These are phyloP conservation scores for Closterium sp. DNA, from an alignment of 139 green algal species.

Conservation along the genomic window DNA sequence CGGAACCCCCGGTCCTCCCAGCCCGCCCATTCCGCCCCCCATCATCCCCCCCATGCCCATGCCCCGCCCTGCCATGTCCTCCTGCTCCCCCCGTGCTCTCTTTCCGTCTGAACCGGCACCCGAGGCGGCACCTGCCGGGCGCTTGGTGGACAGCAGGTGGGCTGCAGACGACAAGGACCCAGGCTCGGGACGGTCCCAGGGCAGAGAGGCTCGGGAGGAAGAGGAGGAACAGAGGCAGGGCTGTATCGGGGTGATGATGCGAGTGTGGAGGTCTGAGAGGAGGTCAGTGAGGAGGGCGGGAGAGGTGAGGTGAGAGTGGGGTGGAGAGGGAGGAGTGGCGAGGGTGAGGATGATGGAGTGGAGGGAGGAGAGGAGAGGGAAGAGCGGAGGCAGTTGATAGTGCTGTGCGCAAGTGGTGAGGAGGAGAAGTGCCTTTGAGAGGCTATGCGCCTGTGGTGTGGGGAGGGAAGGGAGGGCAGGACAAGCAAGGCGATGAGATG, in stretches of 20 bases:
- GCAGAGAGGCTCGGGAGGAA: background rate
- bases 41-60: constrained; percentile 3
- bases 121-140: background rate
- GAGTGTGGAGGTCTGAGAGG: background rate
- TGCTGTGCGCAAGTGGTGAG: background rate
- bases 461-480: background rate
- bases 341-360: background rate
- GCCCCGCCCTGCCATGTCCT: background rate
- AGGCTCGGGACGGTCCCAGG: background rate
- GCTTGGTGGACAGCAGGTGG: background rate
- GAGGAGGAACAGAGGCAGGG: background rate
- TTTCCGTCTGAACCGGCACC: background rate
- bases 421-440: background rate
- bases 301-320: background rate
- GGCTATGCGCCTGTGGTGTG: background rate
- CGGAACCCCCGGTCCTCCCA: background rate
- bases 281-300: background rate
- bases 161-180: background rate
- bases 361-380: background rate
- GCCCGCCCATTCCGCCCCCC: background rate
- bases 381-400: background rate
- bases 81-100: background rate
- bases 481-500: background rate
- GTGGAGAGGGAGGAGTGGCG: background rate
- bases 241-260: background rate